Evolutionary conservation across 2,329 filamentous ascomycete species (phyloP), one percentile per base, ranked within the genome.

Genomic region (Talaromyces sp.): DNA sequence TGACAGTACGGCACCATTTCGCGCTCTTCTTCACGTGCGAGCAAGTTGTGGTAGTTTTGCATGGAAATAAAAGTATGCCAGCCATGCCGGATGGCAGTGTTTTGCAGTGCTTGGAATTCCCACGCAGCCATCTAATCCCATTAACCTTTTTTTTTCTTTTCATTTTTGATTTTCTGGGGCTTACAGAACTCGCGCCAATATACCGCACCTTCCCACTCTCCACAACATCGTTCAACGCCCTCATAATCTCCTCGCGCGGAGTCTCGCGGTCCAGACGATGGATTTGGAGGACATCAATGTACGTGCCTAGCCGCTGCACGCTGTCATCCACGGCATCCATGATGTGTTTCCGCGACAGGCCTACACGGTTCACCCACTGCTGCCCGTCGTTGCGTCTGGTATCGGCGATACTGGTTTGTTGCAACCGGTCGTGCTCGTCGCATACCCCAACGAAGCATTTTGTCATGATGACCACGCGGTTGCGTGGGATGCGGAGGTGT

Each of bases 301-400:
- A 80, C 0, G 82, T 78, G 0, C 81, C 80, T 1, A 88, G 71
- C 25, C 77, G 73, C 67, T 76, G 58, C 42, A 87, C 71, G 64
- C 82, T 85, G 58, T 75, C 79, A 53, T 89, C 82, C 2, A 90
- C 87, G 0, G 86, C 85, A 65, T 86, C 82, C 64, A 89, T 82
- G 66, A 90, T 86, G 65, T 87, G 84, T 68, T 86, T 87, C 47
- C 88, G 77, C 36, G 81, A 84, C 28, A 90, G 73, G 0, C 87
- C 86, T 10, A 71, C 66, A 10, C 70, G 70, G 57, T 76, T 76
- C 28, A 73, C 71, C 39, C 68, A 71, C 2, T 62, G 58, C 0
- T 62, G 58, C 0, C 70, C 71, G 9, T 72, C 69, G 57, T 75
- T 75, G 39, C 72, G 68, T 3, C 33, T 49, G 27, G 49, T 15